phyloP scores from a whole-genome alignment of 2,329 filamentous ascomycete genomes.

The Nemania bipapillata region DNA sequence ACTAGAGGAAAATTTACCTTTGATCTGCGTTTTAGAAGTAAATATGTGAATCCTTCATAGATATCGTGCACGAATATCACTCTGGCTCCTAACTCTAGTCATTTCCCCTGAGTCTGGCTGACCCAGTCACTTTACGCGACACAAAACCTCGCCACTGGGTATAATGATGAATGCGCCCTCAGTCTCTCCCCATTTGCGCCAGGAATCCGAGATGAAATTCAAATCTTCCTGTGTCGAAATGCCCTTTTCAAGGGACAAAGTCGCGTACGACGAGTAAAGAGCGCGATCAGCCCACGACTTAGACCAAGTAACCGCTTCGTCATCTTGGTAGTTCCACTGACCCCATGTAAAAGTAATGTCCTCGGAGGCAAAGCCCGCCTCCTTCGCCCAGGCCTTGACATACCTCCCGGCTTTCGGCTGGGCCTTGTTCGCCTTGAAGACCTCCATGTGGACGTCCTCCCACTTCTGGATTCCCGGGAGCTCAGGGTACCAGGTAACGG shows the following conservation, averaged over 20 bases:
- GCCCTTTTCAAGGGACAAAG: conserved; percentile 14
- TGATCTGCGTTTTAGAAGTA: neutral
- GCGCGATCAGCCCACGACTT: conserved; percentile 32
- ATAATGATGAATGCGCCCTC: conserved; percentile 37
- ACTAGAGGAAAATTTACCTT: neutral
- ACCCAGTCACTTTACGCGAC: conserved; percentile 12
- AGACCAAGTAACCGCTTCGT: conserved; percentile 26
- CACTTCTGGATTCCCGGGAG: conserved; percentile 28
- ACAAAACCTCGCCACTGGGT: conserved; percentile 35
- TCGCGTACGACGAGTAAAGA: conserved; percentile 29
- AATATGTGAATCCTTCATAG: neutral
- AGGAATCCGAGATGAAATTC: conserved; percentile 25
- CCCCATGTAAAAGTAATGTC: conserved; percentile 34
- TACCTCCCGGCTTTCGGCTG: conserved; percentile 35
- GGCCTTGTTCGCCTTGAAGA: conserved; percentile 22
- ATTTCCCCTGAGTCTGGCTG: neutral
- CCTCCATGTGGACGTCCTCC: conserved; percentile 29
- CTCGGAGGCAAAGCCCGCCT: conserved; percentile 23
- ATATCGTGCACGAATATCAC: neutral
- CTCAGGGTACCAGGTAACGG: conserved; percentile 35
- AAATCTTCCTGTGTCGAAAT: conserved; percentile 32
- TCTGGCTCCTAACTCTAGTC: neutral
- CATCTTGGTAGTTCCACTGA: conserved; percentile 36
- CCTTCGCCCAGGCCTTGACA: conserved; percentile 32
- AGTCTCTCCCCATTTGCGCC: conserved; percentile 29